A percentile compares a stretch with the other conserved stretches of the same genome.
Conservation (phyloP, 306 rosid genomes). For the Prunus persica region Prunus_persica_NCBIv2 NC_034015.1:13349001-13349500, state of each 20-base stretch:
- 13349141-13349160: no score
- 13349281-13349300: neutral
- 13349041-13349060: neutral
- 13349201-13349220: no score
- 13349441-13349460: neutral
- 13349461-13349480: neutral
- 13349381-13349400: neutral
- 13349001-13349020: neutral
- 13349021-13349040: neutral
- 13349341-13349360: neutral
- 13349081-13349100: no score
- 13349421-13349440: neutral
- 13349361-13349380: neutral
- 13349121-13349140: neutral
- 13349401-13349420: neutral
- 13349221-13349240: neutral
- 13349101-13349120: neutral
- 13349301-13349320: neutral
- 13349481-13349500: neutral
- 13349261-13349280: neutral
- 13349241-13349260: no score
- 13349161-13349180: no score
- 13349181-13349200: no score
- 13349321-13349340: neutral
- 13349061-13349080: no score